Percentiles rank a stretch among this genome's conserved stretches.
Conservation (phyloP, 164 flowering plant genomes). For the Tetrastigma voinierianum region DNA sequence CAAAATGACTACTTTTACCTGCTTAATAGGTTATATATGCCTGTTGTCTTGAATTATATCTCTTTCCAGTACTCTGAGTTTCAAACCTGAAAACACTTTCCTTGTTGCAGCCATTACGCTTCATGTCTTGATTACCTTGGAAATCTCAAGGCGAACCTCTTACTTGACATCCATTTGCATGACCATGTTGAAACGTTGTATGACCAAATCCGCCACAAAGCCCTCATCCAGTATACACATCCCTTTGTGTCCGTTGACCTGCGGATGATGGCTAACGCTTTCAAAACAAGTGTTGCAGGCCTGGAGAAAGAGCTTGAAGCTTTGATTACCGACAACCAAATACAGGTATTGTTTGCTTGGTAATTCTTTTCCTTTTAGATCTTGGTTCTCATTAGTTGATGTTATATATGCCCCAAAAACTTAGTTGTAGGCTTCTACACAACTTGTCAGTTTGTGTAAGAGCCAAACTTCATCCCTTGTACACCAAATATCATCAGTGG, state of each 20-base stretch:
- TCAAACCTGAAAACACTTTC: background rate
- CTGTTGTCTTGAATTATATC: background rate
- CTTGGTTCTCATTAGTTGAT: too few relatives aligned
- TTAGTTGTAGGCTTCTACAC: too few relatives aligned
- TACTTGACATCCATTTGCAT: conserved; percentile 91
- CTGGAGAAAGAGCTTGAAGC: conserved; percentile 94
- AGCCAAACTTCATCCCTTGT: too few relatives aligned
- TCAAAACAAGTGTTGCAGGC: conserved; percentile 78
- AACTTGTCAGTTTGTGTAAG: too few relatives aligned
- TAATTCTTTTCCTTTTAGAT: background rate
- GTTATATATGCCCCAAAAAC: too few relatives aligned
- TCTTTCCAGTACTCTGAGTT: background rate
- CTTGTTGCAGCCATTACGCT: conserved; percentile 80
- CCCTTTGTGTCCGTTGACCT: conserved; percentile 96
- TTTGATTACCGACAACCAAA: conserved; percentile 88
- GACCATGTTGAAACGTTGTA: conserved; percentile 92
- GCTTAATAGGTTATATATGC: background rate
- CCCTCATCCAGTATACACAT: conserved; percentile 92
- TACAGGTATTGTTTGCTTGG: conserved; percentile 54
- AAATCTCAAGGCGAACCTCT: conserved; percentile 75
- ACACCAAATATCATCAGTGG: background rate
- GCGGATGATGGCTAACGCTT: conserved; percentile 94
- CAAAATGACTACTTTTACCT: background rate
- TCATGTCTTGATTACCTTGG: conserved; percentile 88
- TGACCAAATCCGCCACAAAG: conserved; percentile 86